A percentile compares a stretch with the other conserved stretches of the same genome.
Evolutionary conservation across 208 protist species (phyloP).

Genomic region (Phytomonas serpens): DNA sequence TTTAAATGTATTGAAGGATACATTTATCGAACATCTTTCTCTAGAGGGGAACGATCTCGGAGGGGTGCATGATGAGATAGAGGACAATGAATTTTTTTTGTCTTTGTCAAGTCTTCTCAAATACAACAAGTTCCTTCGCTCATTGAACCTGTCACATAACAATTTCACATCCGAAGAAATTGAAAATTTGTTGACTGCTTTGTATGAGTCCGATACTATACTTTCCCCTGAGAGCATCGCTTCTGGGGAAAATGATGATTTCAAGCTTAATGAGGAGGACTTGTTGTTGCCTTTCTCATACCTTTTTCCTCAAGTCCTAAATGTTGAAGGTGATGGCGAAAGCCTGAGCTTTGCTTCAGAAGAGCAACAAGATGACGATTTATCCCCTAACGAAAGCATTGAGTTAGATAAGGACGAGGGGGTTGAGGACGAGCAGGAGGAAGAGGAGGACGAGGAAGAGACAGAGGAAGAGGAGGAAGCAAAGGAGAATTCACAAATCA

Average conservation of each 20-base stretch:
- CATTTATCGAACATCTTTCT: conserved; percentile 21
- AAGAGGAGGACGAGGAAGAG: conserved; percentile 21
- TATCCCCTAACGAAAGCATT: conserved; percentile 16
- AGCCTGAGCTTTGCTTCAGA: background rate
- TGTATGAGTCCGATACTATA: conserved; percentile 48
- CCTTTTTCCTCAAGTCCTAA: background rate
- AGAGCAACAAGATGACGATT: conserved; percentile 3
- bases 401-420: conserved; percentile 26
- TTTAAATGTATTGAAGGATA: conserved; percentile 18
- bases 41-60: conserved; percentile 53
- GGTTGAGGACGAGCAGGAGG: conserved; percentile 19
- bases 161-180: conserved; percentile 28
- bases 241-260: conserved; percentile 16
- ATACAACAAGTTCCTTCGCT: conserved; percentile 66
- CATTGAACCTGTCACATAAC: conserved; percentile 50
- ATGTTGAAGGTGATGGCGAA: background rate
- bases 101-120: conserved; percentile 42
- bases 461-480: conserved; percentile 12
- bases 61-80: conserved; percentile 16
- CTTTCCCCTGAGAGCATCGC: conserved; percentile 39
- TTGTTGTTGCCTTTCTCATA: conserved; percentile 1
- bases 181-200: conserved; percentile 26
- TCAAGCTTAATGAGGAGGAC: conserved; percentile 14
- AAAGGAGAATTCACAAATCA: background rate
- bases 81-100: conserved; percentile 20